A percentile compares a stretch with the other conserved stretches of the same genome.
phyloP scores from a whole-genome alignment of 23 red algal genomes.

The Gracilariopsis chorda region DNA sequence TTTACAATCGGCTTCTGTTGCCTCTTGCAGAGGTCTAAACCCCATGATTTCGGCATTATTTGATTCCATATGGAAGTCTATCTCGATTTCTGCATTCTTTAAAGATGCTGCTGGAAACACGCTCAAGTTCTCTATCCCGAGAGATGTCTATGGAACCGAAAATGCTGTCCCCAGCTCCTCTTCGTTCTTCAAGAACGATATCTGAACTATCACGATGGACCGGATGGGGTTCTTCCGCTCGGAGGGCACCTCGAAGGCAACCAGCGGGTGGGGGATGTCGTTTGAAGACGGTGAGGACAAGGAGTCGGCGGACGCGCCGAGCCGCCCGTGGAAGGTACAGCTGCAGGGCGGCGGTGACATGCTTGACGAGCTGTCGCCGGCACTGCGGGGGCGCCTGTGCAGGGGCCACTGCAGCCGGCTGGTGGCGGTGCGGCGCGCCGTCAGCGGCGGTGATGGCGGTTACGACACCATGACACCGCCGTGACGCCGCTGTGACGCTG shows the following conservation, averaged over 20 bases:
- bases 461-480: background rate
- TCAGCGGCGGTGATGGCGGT: background rate
- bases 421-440: background rate
- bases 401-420: background rate
- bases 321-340: background rate
- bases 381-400: background rate
- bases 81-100: slow-evolving; percentile 60
- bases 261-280: background rate
- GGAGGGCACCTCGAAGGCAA: background rate
- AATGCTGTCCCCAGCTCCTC: slow-evolving; percentile 44
- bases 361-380: background rate
- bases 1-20: background rate
- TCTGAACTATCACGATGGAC: slow-evolving; percentile 32
- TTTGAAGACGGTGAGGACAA: background rate
- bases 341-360: background rate
- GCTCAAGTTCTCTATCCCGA: background rate
- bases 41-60: background rate
- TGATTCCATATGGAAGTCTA: background rate
- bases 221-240: slow-evolving; percentile 58
- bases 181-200: slow-evolving; percentile 70
- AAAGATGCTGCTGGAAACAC: slow-evolving; percentile 53
- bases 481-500: too few relatives aligned
- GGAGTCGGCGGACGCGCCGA: background rate
- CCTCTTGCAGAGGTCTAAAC: slow-evolving; percentile 1
- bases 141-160: background rate